Evolutionary conservation across 2,329 filamentous ascomycete genomes (phyloP).

Genomic region (Phialemoniopsis sp.): DNA sequence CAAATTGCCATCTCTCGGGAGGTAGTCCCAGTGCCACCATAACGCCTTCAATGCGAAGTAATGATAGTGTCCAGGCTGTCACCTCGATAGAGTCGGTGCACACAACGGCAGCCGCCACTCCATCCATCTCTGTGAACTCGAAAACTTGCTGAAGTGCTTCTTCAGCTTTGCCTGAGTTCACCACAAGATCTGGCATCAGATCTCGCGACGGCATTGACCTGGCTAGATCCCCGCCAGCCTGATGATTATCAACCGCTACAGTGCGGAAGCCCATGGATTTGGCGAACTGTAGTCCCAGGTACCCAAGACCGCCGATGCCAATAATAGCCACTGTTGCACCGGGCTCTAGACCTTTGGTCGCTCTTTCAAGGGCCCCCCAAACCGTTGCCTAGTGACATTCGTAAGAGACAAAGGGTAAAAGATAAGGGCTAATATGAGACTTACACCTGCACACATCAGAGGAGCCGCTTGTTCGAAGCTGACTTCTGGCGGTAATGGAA

Average conservation of each 20-base stretch:
- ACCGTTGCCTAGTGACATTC: too few species aligned
- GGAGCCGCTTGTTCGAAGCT: conserved; percentile 41
- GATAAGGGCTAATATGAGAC: too few species aligned
- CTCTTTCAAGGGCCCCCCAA: too few species aligned
- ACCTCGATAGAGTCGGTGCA: conserved; percentile 24
- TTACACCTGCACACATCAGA: conserved; percentile 40
- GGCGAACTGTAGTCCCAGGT: conserved; percentile 60
- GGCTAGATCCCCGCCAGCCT: conserved; percentile 20
- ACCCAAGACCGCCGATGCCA: conserved; percentile 58
- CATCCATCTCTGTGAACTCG: conserved; percentile 21
- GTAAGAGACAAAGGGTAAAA: too few species aligned
- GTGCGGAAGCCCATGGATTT: conserved; percentile 59
- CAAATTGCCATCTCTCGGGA: conserved; percentile 23
- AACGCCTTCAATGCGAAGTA: conserved; percentile 20
- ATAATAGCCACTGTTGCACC: conserved; percentile 28
- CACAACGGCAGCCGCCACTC: conserved; percentile 21
- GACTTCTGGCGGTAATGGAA: conserved; percentile 30
- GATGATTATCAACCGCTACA: conserved; percentile 38
- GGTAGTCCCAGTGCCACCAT: conserved; percentile 24
- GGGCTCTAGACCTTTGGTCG: too few species aligned
- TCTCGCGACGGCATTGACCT: conserved; percentile 12
- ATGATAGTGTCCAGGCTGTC: conserved; percentile 21
- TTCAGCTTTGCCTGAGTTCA: conserved; percentile 15
- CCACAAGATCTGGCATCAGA: conserved; percentile 18
- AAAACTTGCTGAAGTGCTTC: conserved; percentile 13